Base-by-base conservation (phyloP, 1,139 yeast species). In the Schwanniomyces etchellsii region DNA sequence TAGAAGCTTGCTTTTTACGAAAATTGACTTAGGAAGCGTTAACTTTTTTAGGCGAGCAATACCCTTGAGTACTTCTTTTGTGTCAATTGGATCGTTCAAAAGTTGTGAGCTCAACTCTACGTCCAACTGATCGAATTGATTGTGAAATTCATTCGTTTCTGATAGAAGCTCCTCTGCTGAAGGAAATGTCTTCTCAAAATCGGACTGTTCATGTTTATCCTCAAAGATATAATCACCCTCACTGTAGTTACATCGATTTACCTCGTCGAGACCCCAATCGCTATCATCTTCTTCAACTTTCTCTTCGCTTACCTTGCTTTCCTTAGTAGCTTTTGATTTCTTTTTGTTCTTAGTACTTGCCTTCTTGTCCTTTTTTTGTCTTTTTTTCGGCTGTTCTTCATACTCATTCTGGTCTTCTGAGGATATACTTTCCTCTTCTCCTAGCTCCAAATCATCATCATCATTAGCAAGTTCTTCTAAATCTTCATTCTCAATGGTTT, bases 211-310 rank as follows among this genome's bases (percentile, higher is more conserved):
- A 10, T 47, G 33, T 29, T 47, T 50, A 17, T 56, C 46, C 5
- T 63, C 67, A 36, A 53, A 66, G 3, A 66, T 52, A 36, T 55
- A 64, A 39, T 64, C 54, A 0, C 69, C 70, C 16, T 40, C 36
- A 9, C 50, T 47, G 26, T 34, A 40, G 15, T 54, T 51, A 26
- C 39, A 46, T 5, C 40, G 42, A 11, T 48, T 35, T 21, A 44
- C 38, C 14, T 60, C 69, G 6, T 60, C 67, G 14, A 65, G 34
- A 2, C 72, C 72, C 73, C 73, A 66, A 42, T 66, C 73, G 4
- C 62, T 50, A 42, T 66, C 73, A 30, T 52, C 54, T 12, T 52
- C 62, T 17, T 47, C 49, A 7, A 7, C 21, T n/a, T 18, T 18
- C 25, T 48, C 51, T 14, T 23, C 13, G 25, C 29, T 28, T 37